phyloP scores from a whole-genome alignment of 1,284 basidiomycete genomes.

The Cryptococcus floricola region DNA sequence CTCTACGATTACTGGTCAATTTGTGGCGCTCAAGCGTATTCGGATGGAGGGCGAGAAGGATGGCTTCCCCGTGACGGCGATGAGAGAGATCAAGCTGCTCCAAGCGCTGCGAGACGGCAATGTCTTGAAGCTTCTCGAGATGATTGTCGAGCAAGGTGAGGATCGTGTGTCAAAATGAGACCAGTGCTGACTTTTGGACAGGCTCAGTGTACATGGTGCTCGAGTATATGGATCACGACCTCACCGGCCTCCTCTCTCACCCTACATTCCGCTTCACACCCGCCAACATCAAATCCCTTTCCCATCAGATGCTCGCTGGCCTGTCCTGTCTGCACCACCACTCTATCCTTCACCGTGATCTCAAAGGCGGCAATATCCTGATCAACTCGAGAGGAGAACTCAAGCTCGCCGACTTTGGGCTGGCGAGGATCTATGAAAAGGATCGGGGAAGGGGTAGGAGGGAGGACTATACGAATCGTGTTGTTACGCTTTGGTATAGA shows the following conservation, averaged over 20 bases:
- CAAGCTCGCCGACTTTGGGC: slow-evolving; percentile 95
- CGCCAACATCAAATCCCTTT: slow-evolving; percentile 91
- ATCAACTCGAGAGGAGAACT: slow-evolving; percentile 87
- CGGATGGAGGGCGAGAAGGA: slow-evolving; percentile 97
- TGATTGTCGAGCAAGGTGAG: slow-evolving; percentile 95
- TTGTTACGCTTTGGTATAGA: slow-evolving; percentile 98
- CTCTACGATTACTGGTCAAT: slow-evolving; percentile 66
- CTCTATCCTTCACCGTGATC: slow-evolving; percentile 93
- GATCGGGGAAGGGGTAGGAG: slow-evolving; percentile 54
- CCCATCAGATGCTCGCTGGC: slow-evolving; percentile 88
- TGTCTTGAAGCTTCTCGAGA: slow-evolving; percentile 85
- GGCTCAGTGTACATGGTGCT: slow-evolving; percentile 99
- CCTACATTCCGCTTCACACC: slow-evolving; percentile 76
- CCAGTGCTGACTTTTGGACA: slow-evolving; percentile 40
- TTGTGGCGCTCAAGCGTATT: slow-evolving; percentile 94
- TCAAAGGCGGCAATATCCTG: slow-evolving; percentile 98
- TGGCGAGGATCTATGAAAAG: slow-evolving; percentile 96
- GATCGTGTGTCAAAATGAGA: slow-evolving; percentile 1
- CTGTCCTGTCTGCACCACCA: slow-evolving; percentile 91
- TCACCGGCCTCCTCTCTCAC: slow-evolving; percentile 91
- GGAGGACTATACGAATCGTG: slow-evolving; percentile 96
- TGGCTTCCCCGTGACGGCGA: slow-evolving; percentile 97
- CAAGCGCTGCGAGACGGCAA: slow-evolving; percentile 88
- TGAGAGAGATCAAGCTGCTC: slow-evolving; percentile 96
- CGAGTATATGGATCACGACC: slow-evolving; percentile 98